phyloP scores from a whole-genome alignment of 805 yeast species.

The Spathaspora hagerdaliae region DNA sequence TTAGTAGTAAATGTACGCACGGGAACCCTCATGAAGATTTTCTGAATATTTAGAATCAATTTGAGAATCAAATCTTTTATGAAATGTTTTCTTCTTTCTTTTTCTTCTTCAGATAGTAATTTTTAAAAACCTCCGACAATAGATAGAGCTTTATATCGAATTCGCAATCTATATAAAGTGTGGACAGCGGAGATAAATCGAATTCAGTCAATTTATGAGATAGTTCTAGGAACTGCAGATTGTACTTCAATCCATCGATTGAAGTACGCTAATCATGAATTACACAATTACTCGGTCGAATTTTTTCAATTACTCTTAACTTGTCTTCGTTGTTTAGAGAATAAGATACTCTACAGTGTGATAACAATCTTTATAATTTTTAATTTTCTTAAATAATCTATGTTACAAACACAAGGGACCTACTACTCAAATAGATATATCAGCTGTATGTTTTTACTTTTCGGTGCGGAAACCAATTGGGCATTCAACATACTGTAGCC shows the following conservation, averaged over 20 bases:
- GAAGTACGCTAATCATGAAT: neutral
- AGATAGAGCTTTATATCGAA: slow-evolving; percentile 38
- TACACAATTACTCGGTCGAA: neutral
- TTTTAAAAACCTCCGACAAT: slow-evolving; percentile 27
- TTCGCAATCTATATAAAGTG: slow-evolving; percentile 32
- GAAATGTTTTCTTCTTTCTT: slow-evolving; percentile 1
- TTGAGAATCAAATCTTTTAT: no score
- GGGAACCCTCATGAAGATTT: neutral
- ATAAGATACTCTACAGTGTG: no score
- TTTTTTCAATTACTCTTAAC: no score
- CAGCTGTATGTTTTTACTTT: no score
- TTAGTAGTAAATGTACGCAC: neutral
- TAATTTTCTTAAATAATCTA: slow-evolving; percentile 1
- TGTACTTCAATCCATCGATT: neutral
- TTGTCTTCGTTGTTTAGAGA: no score
- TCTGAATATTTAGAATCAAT: no score
- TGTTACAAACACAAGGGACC: slow-evolving; percentile 1
- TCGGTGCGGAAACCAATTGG: no score
- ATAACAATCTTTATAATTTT: neutral
- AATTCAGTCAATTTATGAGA: slow-evolving; percentile 4
- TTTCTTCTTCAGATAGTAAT: slow-evolving; percentile 20
- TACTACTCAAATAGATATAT: no score
- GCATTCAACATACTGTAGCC: no score
- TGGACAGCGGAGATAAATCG: slow-evolving; percentile 45
- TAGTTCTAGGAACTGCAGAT: neutral